These are phyloP conservation scores for Xerocomus nothofagi DNA, from an alignment of 1,284 basidiomycete species.

Conservation along the genomic window DNA sequence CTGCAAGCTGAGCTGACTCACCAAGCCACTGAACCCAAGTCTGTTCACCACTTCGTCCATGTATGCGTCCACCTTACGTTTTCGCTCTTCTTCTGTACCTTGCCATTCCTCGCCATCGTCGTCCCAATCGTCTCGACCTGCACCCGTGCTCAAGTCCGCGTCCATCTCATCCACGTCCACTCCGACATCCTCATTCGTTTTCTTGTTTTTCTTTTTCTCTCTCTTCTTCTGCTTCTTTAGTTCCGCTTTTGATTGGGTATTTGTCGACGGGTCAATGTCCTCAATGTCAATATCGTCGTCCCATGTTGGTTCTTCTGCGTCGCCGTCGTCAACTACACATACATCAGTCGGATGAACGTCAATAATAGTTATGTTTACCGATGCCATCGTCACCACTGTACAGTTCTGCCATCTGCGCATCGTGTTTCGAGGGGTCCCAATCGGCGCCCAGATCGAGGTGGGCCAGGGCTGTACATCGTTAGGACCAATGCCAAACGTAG, in stretches of 20 bases:
- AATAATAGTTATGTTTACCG: conserved; percentile 3
- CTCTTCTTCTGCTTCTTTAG: conserved; percentile 51
- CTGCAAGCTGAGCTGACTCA: conserved; percentile 40
- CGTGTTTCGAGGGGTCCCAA: conserved; percentile 81
- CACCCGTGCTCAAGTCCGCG: conserved; percentile 51
- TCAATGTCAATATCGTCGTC: conserved; percentile 84
- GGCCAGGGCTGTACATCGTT: conserved; percentile 47
- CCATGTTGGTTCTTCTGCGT: conserved; percentile 81
- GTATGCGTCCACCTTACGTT: conserved; percentile 77
- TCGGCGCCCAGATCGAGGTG: conserved; percentile 76
- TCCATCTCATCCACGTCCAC: conserved; percentile 75
- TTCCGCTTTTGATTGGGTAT: conserved; percentile 37
- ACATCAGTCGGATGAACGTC: conserved; percentile 17
- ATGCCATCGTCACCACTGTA: conserved; percentile 54
- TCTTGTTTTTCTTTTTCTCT: conserved; percentile 56
- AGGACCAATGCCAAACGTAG: not conserved
- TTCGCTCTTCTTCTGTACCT: conserved; percentile 85
- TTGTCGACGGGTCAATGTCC: conserved; percentile 53
- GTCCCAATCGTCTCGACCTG: conserved; percentile 22
- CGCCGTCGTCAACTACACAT: conserved; percentile 29
- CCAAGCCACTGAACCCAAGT: conserved; percentile 95
- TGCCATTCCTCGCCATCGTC: conserved; percentile 69
- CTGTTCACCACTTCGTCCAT: conserved; percentile 90
- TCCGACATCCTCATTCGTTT: conserved; percentile 46
- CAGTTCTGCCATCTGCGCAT: conserved; percentile 72